Percentiles rank a stretch among this genome's conserved stretches.
phyloP scores from a whole-genome alignment of 192 early-diverging fungal genomes.

The Oehlia diaphana region DNA sequence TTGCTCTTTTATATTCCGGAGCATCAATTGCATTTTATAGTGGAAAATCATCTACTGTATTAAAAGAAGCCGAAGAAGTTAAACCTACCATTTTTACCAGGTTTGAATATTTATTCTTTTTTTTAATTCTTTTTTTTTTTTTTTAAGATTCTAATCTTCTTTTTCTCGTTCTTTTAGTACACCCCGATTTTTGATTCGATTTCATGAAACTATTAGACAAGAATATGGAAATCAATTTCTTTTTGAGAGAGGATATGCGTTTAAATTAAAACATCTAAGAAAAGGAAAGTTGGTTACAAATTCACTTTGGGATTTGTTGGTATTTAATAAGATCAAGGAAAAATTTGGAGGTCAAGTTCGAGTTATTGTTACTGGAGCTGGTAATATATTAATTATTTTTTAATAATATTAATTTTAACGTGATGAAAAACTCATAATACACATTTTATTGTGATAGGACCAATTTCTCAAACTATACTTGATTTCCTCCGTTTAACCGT shows the following conservation, averaged over 20 bases:
- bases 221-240: constrained; percentile 39
- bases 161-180: constrained; percentile 19
- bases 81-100: constrained; percentile 73
- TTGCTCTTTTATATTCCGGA: constrained; percentile 48
- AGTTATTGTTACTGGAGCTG: constrained; percentile 31
- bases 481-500: constrained; percentile 64
- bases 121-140: background rate
- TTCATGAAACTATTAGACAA: constrained; percentile 34
- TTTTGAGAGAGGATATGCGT: constrained; percentile 38
- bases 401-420: background rate
- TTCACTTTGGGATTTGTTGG: constrained; percentile 44
- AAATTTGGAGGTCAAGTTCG: constrained; percentile 46
- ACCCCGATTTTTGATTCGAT: constrained; percentile 31
- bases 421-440: background rate
- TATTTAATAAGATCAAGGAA: constrained; percentile 45
- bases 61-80: constrained; percentile 71
- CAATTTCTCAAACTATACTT: constrained; percentile 30
- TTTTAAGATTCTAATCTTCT: background rate
- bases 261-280: constrained; percentile 30
- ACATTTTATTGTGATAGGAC: background rate
- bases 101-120: constrained; percentile 13
- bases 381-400: constrained; percentile 15
- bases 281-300: constrained; percentile 42
- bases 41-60: constrained; percentile 55
- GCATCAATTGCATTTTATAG: constrained; percentile 70